phyloP scores from a whole-genome alignment of 805 yeast species.

The Metahyphopichia silvanorum region DNA sequence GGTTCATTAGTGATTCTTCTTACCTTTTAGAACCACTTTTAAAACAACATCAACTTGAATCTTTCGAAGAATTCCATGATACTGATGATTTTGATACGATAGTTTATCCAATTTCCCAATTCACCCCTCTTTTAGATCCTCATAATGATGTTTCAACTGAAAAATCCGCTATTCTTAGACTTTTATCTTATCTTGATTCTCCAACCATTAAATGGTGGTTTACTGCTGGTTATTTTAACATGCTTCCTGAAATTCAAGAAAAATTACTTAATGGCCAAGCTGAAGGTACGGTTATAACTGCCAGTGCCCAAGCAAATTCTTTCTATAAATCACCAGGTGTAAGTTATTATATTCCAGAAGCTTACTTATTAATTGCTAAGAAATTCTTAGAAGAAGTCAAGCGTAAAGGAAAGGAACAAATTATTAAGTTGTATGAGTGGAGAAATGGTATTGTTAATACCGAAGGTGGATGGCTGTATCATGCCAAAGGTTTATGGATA shows the following conservation, averaged over 20 bases:
- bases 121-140: conserved; percentile 71
- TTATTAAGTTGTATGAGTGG: conserved; percentile 77
- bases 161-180: conserved; percentile 60
- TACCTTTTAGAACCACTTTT: conserved; percentile 56
- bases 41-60: conserved; percentile 34
- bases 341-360: conserved; percentile 78
- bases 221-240: conserved; percentile 96
- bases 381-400: conserved; percentile 57
- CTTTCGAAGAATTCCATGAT: conserved; percentile 30
- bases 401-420: conserved; percentile 33
- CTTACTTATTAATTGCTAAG: conserved; percentile 75
- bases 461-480: conserved; percentile 92
- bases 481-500: conserved; percentile 95
- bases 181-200: conserved; percentile 56
- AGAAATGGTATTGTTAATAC: conserved; percentile 78
- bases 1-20: conserved; percentile 57
- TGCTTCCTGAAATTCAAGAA: conserved; percentile 69
- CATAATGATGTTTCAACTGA: conserved; percentile 73
- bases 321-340: conserved; percentile 83
- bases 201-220: conserved; percentile 70
- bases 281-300: conserved; percentile 74
- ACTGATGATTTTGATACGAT: conserved; percentile 49
- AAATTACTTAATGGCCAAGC: conserved; percentile 58
- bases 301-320: conserved; percentile 92
- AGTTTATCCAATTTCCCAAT: conserved; percentile 89